Base-by-base conservation (phyloP, 1,284 basidiomycete species). In the Pseudozyma flocculosa region DNA sequence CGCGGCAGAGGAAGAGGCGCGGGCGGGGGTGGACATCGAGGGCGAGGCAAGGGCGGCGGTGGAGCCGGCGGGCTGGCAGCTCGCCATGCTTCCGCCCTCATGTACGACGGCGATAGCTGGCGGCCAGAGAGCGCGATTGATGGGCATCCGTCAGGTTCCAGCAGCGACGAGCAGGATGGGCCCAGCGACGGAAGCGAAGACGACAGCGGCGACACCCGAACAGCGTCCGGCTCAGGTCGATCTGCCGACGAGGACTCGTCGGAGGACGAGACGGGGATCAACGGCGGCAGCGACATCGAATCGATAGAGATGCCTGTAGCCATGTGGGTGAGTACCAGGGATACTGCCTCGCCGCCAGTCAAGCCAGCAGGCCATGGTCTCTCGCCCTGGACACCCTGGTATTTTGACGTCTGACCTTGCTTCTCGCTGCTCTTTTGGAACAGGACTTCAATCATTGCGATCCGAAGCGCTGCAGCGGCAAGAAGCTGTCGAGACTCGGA, bases 361-460 rank as follows among this genome's bases (percentile, higher is more conserved):
- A n/a, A n/a, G n/a, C n/a, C n/a, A n/a, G n/a, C n/a, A n/a, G n/a
- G n/a, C n/a, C n/a, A n/a, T n/a, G n/a, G n/a, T n/a, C n/a, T n/a
- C n/a, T n/a, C n/a, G n/a, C n/a, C n/a, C n/a, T n/a, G n/a, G n/a
- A n/a, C n/a, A n/a, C n/a, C n/a, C n/a, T n/a, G n/a, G n/a, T n/a
- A n/a, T n/a, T n/a, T n/a, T n/a, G n/a, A n/a, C n/a, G n/a, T n/a
- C n/a, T n/a, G n/a, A n/a, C n/a, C n/a, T n/a, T n/a, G n/a, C n/a
- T n/a, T n/a, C n/a, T n/a, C n/a, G n/a, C n/a, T n/a, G n/a, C 32
- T 45, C 29, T 14, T 22, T 36, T 15, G 13, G 17, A 29, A 14
- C 36, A 92, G 90, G 94, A 97, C 78, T 96, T 98, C 78, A 88
- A 91, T 75, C 94, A 97, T 77, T 97, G 94, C 78, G 93, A 98